phyloP scores from a whole-genome alignment of 1,139 yeast genomes.

The Yamadazyma sp. region DNA sequence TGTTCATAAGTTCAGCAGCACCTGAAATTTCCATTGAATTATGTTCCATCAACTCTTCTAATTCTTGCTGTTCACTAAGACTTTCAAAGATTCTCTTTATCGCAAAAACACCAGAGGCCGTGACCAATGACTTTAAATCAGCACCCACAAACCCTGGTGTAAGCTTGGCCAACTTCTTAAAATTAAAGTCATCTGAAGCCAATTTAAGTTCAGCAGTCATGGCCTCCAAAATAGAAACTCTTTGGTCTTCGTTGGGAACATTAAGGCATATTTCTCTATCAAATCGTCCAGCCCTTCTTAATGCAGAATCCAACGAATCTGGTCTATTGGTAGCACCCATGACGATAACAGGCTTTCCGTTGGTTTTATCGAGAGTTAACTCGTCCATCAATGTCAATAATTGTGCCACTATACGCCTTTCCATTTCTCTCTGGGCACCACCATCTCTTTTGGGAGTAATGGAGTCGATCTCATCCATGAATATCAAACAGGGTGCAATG shows the following conservation, averaged over 20 bases:
- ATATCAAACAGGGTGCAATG: slow-evolving; percentile 88
- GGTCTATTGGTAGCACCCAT: slow-evolving; percentile 53
- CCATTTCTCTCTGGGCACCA: slow-evolving; percentile 98
- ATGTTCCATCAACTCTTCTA: slow-evolving; percentile 17
- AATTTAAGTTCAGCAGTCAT: slow-evolving; percentile 69
- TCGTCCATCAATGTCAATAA: slow-evolving; percentile 93
- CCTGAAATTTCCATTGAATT: slow-evolving; percentile 6
- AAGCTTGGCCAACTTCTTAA: slow-evolving; percentile 72
- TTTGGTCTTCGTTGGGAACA: slow-evolving; percentile 86
- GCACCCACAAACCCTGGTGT: slow-evolving; percentile 99
- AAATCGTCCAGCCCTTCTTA: slow-evolving; percentile 50
- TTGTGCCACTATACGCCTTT: slow-evolving; percentile 94
- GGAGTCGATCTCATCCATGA: slow-evolving; percentile 96
- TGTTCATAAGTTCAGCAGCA: slow-evolving; percentile 8
- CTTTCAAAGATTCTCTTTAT: slow-evolving; percentile 80
- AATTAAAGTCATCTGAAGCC: slow-evolving; percentile 66
- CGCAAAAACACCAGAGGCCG: slow-evolving; percentile 95
- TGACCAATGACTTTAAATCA: slow-evolving; percentile 86
- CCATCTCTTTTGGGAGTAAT: slow-evolving; percentile 95
- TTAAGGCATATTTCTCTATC: slow-evolving; percentile 61
- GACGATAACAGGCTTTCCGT: slow-evolving; percentile 79
- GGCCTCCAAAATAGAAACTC: slow-evolving; percentile 72
- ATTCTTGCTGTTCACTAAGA: slow-evolving; percentile 36
- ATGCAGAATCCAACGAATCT: slow-evolving; percentile 48
- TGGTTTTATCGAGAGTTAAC: slow-evolving; percentile 79